These are phyloP conservation scores for Capronia americana DNA, from an alignment of 2,329 filamentous ascomycete genomes.

Conservation along the genomic window DNA sequence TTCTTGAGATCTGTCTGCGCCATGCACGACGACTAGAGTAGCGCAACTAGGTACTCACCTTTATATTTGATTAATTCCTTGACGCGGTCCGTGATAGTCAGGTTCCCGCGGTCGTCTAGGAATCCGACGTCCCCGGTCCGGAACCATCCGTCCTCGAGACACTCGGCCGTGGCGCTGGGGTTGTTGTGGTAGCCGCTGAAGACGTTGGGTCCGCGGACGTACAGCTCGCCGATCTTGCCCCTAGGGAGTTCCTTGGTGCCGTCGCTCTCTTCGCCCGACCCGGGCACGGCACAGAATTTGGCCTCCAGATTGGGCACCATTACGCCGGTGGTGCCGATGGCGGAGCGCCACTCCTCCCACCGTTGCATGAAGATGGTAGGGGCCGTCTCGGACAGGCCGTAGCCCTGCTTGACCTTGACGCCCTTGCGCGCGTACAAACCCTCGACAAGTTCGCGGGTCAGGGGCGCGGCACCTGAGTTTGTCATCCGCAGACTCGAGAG, in stretches of 20 bases:
- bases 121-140: slow-evolving; percentile 88
- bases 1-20: not conserved
- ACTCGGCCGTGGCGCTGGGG: slow-evolving; percentile 61
- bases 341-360: slow-evolving; percentile 76
- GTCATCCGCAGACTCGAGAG: slow-evolving; percentile 79
- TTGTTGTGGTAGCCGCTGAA: slow-evolving; percentile 70
- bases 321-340: slow-evolving; percentile 78
- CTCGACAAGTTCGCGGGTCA: slow-evolving; percentile 80
- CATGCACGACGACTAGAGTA: not conserved
- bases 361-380: slow-evolving; percentile 77
- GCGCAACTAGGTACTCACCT: slow-evolving; percentile 34
- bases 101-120: slow-evolving; percentile 73
- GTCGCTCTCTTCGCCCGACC: slow-evolving; percentile 51
- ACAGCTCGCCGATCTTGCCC: slow-evolving; percentile 73
- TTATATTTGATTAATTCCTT: slow-evolving; percentile 64
- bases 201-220: slow-evolving; percentile 68
- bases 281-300: slow-evolving; percentile 72
- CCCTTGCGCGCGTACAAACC: slow-evolving; percentile 75
- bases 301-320: slow-evolving; percentile 80
- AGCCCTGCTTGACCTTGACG: slow-evolving; percentile 87
- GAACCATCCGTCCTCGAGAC: slow-evolving; percentile 81
- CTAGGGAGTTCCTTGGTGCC: slow-evolving; percentile 62
- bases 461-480: slow-evolving; percentile 84
- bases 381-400: slow-evolving; percentile 85
- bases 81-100: slow-evolving; percentile 87